Conservation (phyloP, 2,329 filamentous ascomycete genomes). For the Macrophomina pseudophaseolina region DNA sequence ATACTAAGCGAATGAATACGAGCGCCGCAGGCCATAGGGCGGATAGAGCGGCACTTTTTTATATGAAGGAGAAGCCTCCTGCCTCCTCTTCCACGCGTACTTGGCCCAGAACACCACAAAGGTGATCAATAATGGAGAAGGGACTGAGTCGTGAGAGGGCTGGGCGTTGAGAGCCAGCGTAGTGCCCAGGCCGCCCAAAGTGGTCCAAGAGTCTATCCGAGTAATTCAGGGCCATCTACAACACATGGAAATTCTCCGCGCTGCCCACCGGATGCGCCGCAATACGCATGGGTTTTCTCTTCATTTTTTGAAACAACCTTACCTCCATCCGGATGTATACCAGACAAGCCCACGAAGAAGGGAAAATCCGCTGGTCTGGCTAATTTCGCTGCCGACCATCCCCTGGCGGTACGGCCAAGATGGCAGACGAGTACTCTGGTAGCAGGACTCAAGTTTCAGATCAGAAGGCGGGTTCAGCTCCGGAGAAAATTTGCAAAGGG, state of each 20-base stretch:
- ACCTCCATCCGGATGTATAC: background rate
- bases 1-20: constrained; percentile 17
- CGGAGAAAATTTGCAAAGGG: no score
- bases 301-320: background rate
- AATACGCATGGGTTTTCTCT: background rate
- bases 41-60: background rate
- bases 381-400: no score
- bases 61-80: constrained; percentile 12
- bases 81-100: background rate
- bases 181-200: constrained; percentile 5
- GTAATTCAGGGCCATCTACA: background rate
- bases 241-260: background rate
- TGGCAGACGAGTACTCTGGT: no score
- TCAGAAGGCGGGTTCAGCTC: no score
- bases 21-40: constrained; percentile 5
- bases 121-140: background rate
- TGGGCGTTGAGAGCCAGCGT: background rate
- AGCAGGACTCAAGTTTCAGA: no score
- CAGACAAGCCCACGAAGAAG: no score
- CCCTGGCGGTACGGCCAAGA: no score
- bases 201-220: constrained; percentile 1
- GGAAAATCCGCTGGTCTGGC: no score
- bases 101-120: constrained; percentile 4
- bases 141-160: constrained; percentile 8
- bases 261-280: background rate